Percentiles rank a stretch among this genome's conserved stretches.
These are phyloP conservation scores for Apocynum venetum DNA, from an alignment of 257 asterid species.

Conservation along the genomic window DNA sequence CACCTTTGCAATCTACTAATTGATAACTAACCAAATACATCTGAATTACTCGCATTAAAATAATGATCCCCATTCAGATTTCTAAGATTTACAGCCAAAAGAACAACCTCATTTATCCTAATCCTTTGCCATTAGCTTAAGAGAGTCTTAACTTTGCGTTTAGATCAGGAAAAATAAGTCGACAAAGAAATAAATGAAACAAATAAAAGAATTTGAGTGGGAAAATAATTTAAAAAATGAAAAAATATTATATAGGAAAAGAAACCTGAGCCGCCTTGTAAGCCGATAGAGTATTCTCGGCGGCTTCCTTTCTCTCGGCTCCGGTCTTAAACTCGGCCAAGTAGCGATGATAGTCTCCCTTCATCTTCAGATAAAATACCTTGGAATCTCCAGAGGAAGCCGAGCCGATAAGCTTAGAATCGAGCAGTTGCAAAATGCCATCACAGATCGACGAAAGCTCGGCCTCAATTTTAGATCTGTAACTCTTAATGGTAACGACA, in stretches of 20 bases:
- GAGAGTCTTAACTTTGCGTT: background rate
- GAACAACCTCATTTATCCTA: background rate
- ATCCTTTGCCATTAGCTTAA: background rate
- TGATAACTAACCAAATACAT: background rate
- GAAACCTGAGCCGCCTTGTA: conserved; percentile 85
- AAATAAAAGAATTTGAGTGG: background rate
- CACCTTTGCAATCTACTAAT: background rate
- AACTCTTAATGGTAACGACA: conserved; percentile 55
- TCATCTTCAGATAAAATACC: conserved; percentile 91
- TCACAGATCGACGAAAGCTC: conserved; percentile 73
- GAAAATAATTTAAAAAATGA: background rate
- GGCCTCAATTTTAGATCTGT: conserved; percentile 79
- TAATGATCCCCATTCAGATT: background rate
- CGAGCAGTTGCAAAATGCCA: conserved; percentile 69
- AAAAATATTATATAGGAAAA: background rate
- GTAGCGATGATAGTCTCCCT: conserved; percentile 81
- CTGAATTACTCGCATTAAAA: background rate
- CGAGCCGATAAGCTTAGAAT: conserved; percentile 64
- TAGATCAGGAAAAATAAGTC: background rate
- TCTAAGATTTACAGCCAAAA: background rate
- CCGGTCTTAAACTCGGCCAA: conserved; percentile 80
- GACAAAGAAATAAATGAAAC: background rate
- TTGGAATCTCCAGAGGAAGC: conserved; percentile 66
- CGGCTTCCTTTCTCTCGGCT: conserved; percentile 76
- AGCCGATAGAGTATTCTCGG: conserved; percentile 84